Conservation (phyloP, 2,329 filamentous ascomycete genomes). For the Arthroderma sp. region DNA sequence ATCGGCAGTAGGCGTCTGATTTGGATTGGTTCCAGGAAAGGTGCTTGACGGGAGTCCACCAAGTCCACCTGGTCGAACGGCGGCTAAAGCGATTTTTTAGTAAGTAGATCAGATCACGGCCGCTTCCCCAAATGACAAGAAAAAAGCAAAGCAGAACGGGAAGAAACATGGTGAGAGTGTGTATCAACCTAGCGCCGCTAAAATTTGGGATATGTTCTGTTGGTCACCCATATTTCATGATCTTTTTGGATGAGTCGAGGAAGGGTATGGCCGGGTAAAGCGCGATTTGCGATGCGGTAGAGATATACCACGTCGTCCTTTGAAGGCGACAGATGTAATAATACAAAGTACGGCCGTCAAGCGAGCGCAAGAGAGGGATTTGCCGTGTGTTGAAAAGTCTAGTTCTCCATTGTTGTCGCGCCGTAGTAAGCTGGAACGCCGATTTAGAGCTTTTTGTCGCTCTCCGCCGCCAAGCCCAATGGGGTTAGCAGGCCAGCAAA, state of each 20-base stretch:
- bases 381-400: too few species aligned
- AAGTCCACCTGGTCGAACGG: constrained; percentile 33
- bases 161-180: background rate
- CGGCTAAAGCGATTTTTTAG: constrained; percentile 23
- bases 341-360: too few species aligned
- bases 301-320: too few species aligned
- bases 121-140: background rate
- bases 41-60: background rate
- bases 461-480: constrained; percentile 1
- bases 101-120: background rate
- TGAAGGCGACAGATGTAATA: too few species aligned
- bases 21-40: constrained; percentile 22
- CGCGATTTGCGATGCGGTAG: too few species aligned
- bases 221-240: constrained; percentile 8
- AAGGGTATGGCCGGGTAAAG: background rate
- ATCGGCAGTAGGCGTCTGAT: constrained; percentile 25
- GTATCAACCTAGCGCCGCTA: constrained; percentile 10
- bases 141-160: background rate
- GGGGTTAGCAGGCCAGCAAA: background rate
- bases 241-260: background rate
- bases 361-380: too few species aligned
- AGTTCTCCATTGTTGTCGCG: too few species aligned
- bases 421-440: background rate
- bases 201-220: constrained; percentile 11
- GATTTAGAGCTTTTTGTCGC: background rate